Evolutionary conservation across 2,329 filamentous ascomycete species (phyloP).

Genomic region (Venturia nashicola): DNA sequence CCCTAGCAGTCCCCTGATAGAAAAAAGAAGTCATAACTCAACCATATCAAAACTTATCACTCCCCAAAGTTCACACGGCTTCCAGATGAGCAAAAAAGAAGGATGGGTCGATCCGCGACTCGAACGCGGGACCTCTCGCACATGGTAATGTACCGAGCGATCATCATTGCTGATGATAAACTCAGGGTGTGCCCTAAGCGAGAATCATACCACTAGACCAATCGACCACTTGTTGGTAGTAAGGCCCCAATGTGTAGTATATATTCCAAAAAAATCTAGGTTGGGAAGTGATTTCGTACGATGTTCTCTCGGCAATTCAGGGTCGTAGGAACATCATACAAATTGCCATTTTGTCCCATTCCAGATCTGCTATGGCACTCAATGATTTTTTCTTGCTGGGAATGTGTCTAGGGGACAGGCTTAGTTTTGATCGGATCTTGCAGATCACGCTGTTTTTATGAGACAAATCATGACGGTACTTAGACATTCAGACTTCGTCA

Average conservation of each 20-base stretch:
- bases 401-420: background rate
- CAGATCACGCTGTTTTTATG: background rate
- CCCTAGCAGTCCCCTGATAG: no score
- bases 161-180: background rate
- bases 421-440: background rate
- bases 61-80: background rate
- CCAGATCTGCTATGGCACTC: no score
- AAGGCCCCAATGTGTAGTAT: no score
- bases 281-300: no score
- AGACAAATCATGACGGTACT: background rate
- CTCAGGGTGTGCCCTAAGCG: background rate
- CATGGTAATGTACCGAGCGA: background rate
- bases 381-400: background rate
- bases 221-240: no score
- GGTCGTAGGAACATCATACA: background rate
- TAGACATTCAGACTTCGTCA: background rate
- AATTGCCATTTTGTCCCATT: no score
- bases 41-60: background rate
- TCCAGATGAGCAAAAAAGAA: background rate
- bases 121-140: conserved; percentile 8
- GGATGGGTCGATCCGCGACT: background rate
- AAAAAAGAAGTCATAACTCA: background rate
- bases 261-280: no score
- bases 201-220: background rate
- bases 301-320: background rate